phyloP scores from a whole-genome alignment of 352 stramenopile genomes.

The Hyaloperonospora brassicae region DNA sequence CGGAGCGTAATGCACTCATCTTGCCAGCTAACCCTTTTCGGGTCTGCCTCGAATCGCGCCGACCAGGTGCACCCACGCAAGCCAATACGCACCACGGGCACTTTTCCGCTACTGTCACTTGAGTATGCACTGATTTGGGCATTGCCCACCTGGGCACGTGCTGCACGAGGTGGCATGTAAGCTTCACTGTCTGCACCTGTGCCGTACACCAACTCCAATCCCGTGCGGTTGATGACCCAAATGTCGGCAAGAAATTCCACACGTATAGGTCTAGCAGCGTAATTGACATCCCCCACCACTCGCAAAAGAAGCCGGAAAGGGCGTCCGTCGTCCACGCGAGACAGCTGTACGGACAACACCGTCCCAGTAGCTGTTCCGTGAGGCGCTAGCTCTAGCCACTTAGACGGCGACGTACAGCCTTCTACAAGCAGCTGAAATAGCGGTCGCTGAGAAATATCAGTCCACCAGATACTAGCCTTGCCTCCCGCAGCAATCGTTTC shows the following conservation, averaged over 20 bases:
- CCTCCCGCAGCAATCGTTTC: conserved; percentile 46
- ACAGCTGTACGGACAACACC: conserved; percentile 54
- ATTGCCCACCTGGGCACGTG: conserved; percentile 61
- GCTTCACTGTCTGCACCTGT: conserved; percentile 54
- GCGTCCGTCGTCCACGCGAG: conserved; percentile 44
- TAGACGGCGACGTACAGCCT: conserved; percentile 47
- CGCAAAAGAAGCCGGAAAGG: conserved; percentile 66
- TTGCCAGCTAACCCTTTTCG: conserved; percentile 71
- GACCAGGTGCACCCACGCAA: conserved; percentile 60
- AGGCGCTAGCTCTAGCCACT: conserved; percentile 62
- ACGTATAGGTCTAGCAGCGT: conserved; percentile 22
- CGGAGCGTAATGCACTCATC: conserved; percentile 68
- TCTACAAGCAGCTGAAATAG: conserved; percentile 62
- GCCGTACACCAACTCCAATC: conserved; percentile 62
- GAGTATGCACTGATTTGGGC: conserved; percentile 72
- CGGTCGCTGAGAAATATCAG: conserved; percentile 45
- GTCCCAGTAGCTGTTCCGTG: conserved; percentile 35
- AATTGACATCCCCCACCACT: conserved; percentile 26
- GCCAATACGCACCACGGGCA: conserved; percentile 48
- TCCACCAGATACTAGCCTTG: conserved; percentile 77
- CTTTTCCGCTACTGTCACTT: conserved; percentile 23
- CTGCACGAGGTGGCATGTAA: conserved; percentile 45
- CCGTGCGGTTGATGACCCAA: conserved; percentile 80
- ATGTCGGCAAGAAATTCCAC: conserved; percentile 45
- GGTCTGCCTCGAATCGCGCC: conserved; percentile 60